Base-by-base conservation (phyloP, 2,329 filamentous ascomycete species). In the Colletotrichum caudatum region DNA sequence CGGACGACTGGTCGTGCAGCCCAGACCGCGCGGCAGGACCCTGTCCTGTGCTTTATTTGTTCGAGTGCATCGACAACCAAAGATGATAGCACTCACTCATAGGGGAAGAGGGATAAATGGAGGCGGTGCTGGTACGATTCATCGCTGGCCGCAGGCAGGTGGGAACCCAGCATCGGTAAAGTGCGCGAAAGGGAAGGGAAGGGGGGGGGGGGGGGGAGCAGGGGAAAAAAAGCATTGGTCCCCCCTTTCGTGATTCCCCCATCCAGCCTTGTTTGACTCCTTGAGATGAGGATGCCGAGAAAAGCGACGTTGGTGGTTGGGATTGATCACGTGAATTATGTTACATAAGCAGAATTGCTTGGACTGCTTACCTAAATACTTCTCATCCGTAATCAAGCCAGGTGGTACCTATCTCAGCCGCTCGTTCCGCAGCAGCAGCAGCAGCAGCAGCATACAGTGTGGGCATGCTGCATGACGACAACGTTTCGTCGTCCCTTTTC, bases 261-360 rank as follows among this genome's bases (percentile, higher is more conserved):
- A 64, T 64, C 39, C 33, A 64, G 46, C 48, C 29, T 66, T 66
- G 53, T 69, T 69, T 69, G 65, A 60, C 48, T 72, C 54, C 33
- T 69, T 72, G 59, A 26, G 69, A 72, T 72, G 59, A 69, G 48
- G 66, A 69, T 61, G 69, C 59, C 69, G 56, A 59, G 66, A 69
- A 62, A 68, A 54, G 60, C 50, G 60, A 72, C 69, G 61, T 56
- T 64, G 61, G 60, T 63, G 48, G 69, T 71, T 69, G 69, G 53
- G 53, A 59, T 35, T 9, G 35, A 16, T 12, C 66, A 62, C 58
- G 65, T 63, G 48, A 56, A 6, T 1, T 0, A 4, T 16, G n/a
- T 72, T 61, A 69, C 23, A 16, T 72, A 72, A 72, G 59, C 48
- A 37, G n/a, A 29, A 29, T 29, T 4, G 41, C 48, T 18, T 35